Evolutionary conservation across 345 rosid species (phyloP).

Genomic region (Syzygium aromaticum): DNA sequence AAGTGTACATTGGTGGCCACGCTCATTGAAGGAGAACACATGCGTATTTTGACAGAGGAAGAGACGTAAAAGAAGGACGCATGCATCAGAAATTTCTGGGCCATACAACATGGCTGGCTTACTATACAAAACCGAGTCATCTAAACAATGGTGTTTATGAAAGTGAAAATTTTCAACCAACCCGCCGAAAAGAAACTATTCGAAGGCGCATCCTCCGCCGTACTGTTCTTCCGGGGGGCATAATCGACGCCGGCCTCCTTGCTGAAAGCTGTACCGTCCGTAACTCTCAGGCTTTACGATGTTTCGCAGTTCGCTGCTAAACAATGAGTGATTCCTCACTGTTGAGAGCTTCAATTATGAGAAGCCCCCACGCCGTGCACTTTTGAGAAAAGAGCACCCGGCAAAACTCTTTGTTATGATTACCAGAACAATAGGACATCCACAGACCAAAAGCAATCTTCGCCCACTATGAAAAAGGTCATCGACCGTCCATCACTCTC

Average conservation of each 20-base stretch:
- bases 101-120: background rate
- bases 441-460: slow-evolving; percentile 11
- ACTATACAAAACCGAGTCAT: no score
- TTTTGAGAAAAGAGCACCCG: background rate
- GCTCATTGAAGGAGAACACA: background rate
- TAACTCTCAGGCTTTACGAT: background rate
- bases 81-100: background rate
- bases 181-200: background rate
- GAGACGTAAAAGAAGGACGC: background rate
- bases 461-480: background rate
- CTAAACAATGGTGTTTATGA: background rate
- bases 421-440: background rate
- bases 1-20: background rate
- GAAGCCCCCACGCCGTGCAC: background rate
- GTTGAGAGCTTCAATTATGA: background rate
- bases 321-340: background rate
- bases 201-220: background rate
- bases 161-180: background rate
- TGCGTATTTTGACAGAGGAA: background rate
- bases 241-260: no score
- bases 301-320: background rate
- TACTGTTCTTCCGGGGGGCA: no score
- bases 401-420: background rate
- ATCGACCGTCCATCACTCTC: slow-evolving; percentile 14
- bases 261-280: background rate